These are phyloP conservation scores for Pyronema omphalodes DNA, from an alignment of 495 filamentous ascomycete genomes.

Conservation along the genomic window DNA sequence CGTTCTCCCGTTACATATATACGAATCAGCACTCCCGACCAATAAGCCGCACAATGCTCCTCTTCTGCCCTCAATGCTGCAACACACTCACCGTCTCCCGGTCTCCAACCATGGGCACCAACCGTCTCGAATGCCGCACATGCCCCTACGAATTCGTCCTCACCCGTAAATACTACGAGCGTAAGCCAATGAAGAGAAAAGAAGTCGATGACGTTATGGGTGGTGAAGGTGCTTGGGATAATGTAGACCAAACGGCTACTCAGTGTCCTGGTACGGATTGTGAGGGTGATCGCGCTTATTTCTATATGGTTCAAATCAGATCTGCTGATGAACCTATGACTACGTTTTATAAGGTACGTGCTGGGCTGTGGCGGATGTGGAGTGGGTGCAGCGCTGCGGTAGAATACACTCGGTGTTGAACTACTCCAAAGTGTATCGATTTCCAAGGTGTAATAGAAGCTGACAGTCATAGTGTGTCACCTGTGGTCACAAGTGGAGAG, in stretches of 20 bases:
- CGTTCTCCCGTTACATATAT: too few relatives aligned
- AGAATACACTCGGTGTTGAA: neutral
- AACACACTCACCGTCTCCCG: constrained; percentile 65
- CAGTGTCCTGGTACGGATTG: constrained; percentile 35
- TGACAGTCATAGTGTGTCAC: constrained; percentile 34
- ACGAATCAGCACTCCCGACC: neutral
- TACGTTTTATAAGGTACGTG: constrained; percentile 64
- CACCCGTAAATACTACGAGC: constrained; percentile 53
- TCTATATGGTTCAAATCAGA: constrained; percentile 91
- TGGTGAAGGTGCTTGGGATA: constrained; percentile 69
- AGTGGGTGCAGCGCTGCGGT: too few relatives aligned
- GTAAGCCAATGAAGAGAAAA: constrained; percentile 49
- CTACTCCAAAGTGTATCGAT: constrained; percentile 11
- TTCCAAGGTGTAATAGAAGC: neutral
- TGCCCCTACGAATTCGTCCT: constrained; percentile 79
- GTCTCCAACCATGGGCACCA: constrained; percentile 38
- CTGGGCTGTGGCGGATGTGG: too few relatives aligned
- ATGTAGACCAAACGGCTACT: constrained; percentile 52
- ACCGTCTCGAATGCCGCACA: constrained; percentile 78
- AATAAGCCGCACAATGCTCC: constrained; percentile 36
- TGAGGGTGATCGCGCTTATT: constrained; percentile 62
- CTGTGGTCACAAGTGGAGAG: constrained; percentile 39
- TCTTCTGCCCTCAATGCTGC: constrained; percentile 81
- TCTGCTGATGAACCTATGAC: constrained; percentile 99
- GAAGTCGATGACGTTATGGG: constrained; percentile 86